Evolutionary conservation across 306 rosid species (phyloP).

Genomic region (Gastrolobium bilobum): DNA sequence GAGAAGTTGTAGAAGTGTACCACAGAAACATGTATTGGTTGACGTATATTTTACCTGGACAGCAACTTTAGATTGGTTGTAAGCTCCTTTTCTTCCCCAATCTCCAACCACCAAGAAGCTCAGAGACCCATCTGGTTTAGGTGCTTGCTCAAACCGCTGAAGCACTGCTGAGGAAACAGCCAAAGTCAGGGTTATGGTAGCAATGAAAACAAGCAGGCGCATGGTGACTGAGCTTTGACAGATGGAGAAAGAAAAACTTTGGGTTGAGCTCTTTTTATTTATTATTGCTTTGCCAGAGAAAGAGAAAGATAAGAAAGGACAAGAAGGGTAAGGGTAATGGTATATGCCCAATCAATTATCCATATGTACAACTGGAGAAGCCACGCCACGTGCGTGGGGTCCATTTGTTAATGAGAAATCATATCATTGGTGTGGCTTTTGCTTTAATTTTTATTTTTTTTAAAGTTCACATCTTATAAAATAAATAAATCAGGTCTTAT

Average conservation of each 20-base stretch:
- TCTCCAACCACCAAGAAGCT: constrained; percentile 75
- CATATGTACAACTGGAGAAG: constrained; percentile 24
- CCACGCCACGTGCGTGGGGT: not conserved
- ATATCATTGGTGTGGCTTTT: not conserved
- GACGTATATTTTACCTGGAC: constrained; percentile 49
- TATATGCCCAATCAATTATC: not conserved
- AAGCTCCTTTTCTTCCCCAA: constrained; percentile 76
- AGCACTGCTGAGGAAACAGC: constrained; percentile 34
- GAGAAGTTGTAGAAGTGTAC: not conserved
- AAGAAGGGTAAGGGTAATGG: not conserved
- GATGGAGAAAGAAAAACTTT: not conserved
- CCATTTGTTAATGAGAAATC: not conserved
- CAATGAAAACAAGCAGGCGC: constrained; percentile 27
- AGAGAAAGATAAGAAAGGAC: not conserved
- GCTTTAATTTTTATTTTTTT: no score
- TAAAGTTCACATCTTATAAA: no score
- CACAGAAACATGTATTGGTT: not conserved
- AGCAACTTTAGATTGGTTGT: constrained; percentile 76
- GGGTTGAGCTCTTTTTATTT: constrained; percentile 1
- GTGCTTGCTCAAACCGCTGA: constrained; percentile 39
- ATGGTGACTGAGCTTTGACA: not conserved
- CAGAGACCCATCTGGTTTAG: constrained; percentile 58
- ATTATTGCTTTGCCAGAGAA: not conserved
- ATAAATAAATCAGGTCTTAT: not conserved
- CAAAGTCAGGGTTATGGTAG: constrained; percentile 35